Evolutionary conservation across 23 red algal genomes (phyloP), one percentile per base, ranked within the genome.

Genomic region (Cyanidium caldarium): DNA sequence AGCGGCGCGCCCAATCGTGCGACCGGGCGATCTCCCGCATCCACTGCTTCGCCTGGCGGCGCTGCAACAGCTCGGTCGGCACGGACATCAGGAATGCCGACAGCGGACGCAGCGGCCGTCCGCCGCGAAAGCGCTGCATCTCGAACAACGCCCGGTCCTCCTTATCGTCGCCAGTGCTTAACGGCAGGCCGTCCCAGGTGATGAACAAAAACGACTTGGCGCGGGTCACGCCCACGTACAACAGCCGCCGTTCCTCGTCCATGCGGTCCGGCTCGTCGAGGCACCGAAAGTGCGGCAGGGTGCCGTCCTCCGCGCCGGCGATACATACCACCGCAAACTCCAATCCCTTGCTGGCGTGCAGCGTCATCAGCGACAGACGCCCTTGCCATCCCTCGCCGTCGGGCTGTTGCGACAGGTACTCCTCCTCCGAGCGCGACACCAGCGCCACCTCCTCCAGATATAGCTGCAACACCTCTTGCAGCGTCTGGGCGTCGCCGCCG

Each of bases 141-240:
- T n/a, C n/a, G n/a, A n/a, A n/a, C n/a, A n/a, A n/a, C n/a, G n/a
- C n/a, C n/a, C n/a, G n/a, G n/a, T n/a, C n/a, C n/a, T n/a, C n/a
- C n/a, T n/a, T n/a, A n/a, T n/a, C n/a, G n/a, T n/a, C n/a, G n/a
- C n/a, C n/a, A n/a, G n/a, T n/a, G n/a, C n/a, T n/a, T n/a, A n/a
- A n/a, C n/a, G n/a, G n/a, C n/a, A n/a, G n/a, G n/a, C n/a, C n/a
- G 51, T 61, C 19, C 51, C 51, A 61, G 51, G 51, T 61, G 13
- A 61, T 61, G 7, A 25, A 28, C 51, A 61, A 28, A 25, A 14
- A 28, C 7, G n/a, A 28, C 51, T 61, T 61, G 13, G 86, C 79
- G 2, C 86, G 78, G 43, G 86, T 91, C 66, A 91, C 74, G 14
- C 73, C 86, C 3, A 91, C 86, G 68, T 91, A 91, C 33, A 73